A percentile compares a stretch with the other conserved stretches of the same genome.
phyloP scores from a whole-genome alignment of 2,329 filamentous ascomycete genomes.

The Paracorniculantispora psalliotae region DNA sequence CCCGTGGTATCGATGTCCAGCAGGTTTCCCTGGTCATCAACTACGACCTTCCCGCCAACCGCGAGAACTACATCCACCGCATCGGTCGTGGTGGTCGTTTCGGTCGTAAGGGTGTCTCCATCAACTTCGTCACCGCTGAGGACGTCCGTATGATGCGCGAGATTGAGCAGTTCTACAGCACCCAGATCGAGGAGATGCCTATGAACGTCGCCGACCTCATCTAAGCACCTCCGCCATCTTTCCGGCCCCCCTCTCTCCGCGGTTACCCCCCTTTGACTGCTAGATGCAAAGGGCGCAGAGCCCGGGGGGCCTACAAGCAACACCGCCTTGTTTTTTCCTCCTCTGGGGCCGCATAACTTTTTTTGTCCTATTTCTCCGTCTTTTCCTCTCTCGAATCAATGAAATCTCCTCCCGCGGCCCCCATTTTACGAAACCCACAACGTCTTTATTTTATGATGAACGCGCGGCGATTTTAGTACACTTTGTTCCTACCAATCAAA shows the following conservation, averaged over 20 bases:
- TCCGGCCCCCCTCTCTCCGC: slow-evolving; percentile 21
- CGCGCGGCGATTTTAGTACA: slow-evolving; percentile 13
- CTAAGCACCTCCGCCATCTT: slow-evolving; percentile 40
- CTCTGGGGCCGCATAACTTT: slow-evolving; percentile 12
- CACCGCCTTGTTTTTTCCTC: slow-evolving; percentile 15
- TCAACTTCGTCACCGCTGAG: slow-evolving; percentile 99
- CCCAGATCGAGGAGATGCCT: slow-evolving; percentile 99
- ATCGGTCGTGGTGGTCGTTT: slow-evolving; percentile 99
- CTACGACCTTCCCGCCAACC: slow-evolving; percentile 98
- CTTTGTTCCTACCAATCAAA: slow-evolving; percentile 6
- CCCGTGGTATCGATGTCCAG: slow-evolving; percentile 99
- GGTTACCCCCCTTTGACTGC: slow-evolving; percentile 18
- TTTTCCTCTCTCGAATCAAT: slow-evolving; percentile 4
- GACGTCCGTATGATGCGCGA: slow-evolving; percentile 99
- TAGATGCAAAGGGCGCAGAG: slow-evolving; percentile 1
- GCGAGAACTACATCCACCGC: slow-evolving; percentile 99
- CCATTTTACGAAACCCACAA: slow-evolving; percentile 12
- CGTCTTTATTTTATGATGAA: slow-evolving; percentile 13
- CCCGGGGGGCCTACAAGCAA: background rate
- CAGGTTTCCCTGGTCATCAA: slow-evolving; percentile 99
- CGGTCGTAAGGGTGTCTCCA: slow-evolving; percentile 99
- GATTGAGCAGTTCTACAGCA: slow-evolving; percentile 99
- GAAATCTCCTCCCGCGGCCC: slow-evolving; percentile 11
- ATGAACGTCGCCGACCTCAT: slow-evolving; percentile 83
- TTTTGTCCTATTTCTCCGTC: slow-evolving; percentile 11